Base-by-base conservation (phyloP, 192 early-diverging fungal genomes). In the Gonapodya prolifera region DNA sequence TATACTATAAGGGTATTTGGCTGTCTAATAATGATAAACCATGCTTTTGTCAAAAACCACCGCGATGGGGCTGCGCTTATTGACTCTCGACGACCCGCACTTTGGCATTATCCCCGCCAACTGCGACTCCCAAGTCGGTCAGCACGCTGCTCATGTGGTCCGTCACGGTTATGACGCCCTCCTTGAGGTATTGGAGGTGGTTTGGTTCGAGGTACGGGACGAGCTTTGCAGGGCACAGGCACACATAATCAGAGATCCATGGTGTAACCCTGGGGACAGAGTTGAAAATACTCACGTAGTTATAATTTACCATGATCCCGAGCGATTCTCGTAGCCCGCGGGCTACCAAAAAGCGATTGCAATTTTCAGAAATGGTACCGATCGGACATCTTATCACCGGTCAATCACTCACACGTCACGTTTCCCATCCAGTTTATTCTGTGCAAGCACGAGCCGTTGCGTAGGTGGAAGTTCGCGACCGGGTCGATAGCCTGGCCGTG, bases 301-400 rank as follows among this genome's bases (percentile, higher is more conserved):
- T 88, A 81, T 96, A 98, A 82, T 98, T 97, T 69, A 93, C 88
- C 96, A 98, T 98, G 69, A 98, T 90, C 0, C 94, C 95, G 78
- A 92, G 92, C 17, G 94, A 95, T 78, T 97, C 91, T 2, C 87
- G 79, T 74, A 96, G 82, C 1, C 96, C 95, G 80, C 89, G 90
- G 2, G 86, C 88, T 86, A 71, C 8, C 45, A 23, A 16, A 61
- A n/a, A n/a, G n/a, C 45, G 45, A 16, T 8, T 8, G 45, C 8
- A 23, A 23, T 61, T 61, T 61, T 61, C 45, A 16, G 8, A 61
- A 23, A 61, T 16, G 8, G 45, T 61, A 23, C 23, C 8, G 23
- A 8, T 16, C 23, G 45, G 23, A 23, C 8, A 16, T 61, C 45
- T 8, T 8, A 8, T 13, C 16, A 75, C 1, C 35, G 1, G 69